Evolutionary conservation across 129 eudicot genomes (phyloP), one percentile per base, ranked within the genome.

Genomic region (Flaveria ramosissima): DNA sequence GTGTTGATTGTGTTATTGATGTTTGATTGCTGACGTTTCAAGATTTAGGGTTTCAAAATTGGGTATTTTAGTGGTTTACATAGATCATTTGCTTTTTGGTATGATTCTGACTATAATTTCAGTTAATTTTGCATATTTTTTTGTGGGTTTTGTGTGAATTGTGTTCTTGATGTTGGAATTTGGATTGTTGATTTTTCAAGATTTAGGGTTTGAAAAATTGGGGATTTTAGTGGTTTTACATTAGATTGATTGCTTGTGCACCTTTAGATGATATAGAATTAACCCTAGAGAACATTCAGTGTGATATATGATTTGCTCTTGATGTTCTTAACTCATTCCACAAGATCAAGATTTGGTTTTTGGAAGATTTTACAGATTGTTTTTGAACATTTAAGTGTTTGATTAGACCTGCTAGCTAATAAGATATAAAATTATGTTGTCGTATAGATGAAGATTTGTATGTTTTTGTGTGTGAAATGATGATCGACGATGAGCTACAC

Each of bases 61-160:
- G 43, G 43, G 42, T 20, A 13, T 23, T 60, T 57, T 46, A 30
- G 56, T n/a, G n/a, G 65, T 45, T 63, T 26, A 26, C 5, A n/a
- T 24, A 63, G 47, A 59, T 74, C 11, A 16, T 59, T 11, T 43
- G 42, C 23, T 65, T 41, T 94, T 94, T 83, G 99, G 97, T 95
- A 86, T 36, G 87, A 74, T 57, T 48, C 26, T 70, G 21, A 6
- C 3, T 62, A 15, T 27, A 0, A 20, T 9, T 53, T 19, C 17
- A 7, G 0, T 62, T 13, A 24, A 17, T 6, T 72, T 66, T 15
- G 48, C 14, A n/a, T 56, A 30, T 46, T 42, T 23, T 59, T 46
- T 30, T 8, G 17, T 8, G 41, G 21, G 17, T 32, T 73, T 73
- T 56, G 26, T 43, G 55, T 56, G 59, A 4, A 4, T 27, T 53